phyloP scores from a whole-genome alignment of 352 stramenopile species.

The Phytophthora tubulina region DNA sequence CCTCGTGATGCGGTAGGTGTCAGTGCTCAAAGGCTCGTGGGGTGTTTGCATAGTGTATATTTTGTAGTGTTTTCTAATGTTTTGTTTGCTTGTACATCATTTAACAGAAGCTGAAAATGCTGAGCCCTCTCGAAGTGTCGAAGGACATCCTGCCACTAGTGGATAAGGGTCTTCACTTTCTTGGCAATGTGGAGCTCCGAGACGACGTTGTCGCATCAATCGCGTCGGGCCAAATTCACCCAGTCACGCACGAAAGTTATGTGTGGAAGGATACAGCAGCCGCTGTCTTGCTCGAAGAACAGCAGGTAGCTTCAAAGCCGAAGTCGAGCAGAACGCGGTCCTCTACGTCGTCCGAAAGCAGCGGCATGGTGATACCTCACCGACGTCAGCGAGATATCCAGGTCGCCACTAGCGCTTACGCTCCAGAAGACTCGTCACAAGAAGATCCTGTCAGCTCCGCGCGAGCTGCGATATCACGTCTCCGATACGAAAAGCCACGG shows the following conservation, averaged over 20 bases:
- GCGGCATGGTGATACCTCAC: slow-evolving; percentile 20
- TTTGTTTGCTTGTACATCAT: slow-evolving; percentile 14
- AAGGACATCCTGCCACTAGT: slow-evolving; percentile 64
- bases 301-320: slow-evolving; percentile 9
- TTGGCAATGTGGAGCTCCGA: slow-evolving; percentile 73
- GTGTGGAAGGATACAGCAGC: slow-evolving; percentile 64
- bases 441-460: slow-evolving; percentile 8
- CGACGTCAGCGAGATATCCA: slow-evolving; percentile 12
- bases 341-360: slow-evolving; percentile 71
- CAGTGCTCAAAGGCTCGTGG: not conserved
- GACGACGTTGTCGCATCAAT: slow-evolving; percentile 67
- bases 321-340: slow-evolving; percentile 44
- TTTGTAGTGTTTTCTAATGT: slow-evolving; percentile 27
- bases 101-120: slow-evolving; percentile 79
- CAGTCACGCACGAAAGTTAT: slow-evolving; percentile 78
- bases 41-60: slow-evolving; percentile 11
- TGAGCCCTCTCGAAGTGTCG: slow-evolving; percentile 71
- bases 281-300: slow-evolving; percentile 29
- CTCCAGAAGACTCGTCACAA: slow-evolving; percentile 26
- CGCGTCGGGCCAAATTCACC: slow-evolving; percentile 68
- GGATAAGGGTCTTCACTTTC: slow-evolving; percentile 66
- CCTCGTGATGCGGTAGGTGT: slow-evolving; percentile 64
- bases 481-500: slow-evolving; percentile 49
- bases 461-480: not conserved
- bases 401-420: not conserved